Conservation (phyloP, 1,284 basidiomycete species). For the Rhodotorula sp. region DNA sequence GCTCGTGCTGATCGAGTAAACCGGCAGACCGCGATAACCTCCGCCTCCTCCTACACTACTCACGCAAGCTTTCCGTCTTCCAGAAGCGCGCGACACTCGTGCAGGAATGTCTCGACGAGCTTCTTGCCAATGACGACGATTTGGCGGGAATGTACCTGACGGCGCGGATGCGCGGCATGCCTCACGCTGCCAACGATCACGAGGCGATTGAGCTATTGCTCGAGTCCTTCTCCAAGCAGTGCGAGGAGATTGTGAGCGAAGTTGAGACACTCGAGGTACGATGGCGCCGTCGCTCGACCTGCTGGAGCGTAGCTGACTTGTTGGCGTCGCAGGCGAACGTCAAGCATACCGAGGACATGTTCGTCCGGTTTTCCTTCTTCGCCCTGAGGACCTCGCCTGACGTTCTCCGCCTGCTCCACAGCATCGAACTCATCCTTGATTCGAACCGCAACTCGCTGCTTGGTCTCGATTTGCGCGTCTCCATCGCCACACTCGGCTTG, state of each 20-base stretch:
- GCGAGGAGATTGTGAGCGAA: conserved; percentile 91
- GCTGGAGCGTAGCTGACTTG: neutral
- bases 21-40: conserved; percentile 72
- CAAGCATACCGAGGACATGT: conserved; percentile 8
- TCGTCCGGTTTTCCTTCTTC: neutral
- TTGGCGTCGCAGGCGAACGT: conserved; percentile 2
- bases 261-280: conserved; percentile 79
- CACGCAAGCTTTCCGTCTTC: conserved; percentile 77
- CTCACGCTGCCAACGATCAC: conserved; percentile 70
- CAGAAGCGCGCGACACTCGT: conserved; percentile 84
- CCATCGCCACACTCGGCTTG: conserved; percentile 90
- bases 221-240: conserved; percentile 92
- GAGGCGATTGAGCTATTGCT: conserved; percentile 89
- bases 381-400: neutral
- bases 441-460: conserved; percentile 91
- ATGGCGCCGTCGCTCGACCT: conserved; percentile 14
- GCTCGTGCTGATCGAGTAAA: neutral
- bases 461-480: conserved; percentile 86
- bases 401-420: conserved; percentile 46
- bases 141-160: conserved; percentile 87
- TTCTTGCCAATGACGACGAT: conserved; percentile 90
- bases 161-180: conserved; percentile 65
- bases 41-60: conserved; percentile 84
- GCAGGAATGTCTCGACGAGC: conserved; percentile 83
- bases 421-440: conserved; percentile 86